Evolutionary conservation across 768 basidiomycete genomes (phyloP).

Genomic region (Tubosaeta sp.): DNA sequence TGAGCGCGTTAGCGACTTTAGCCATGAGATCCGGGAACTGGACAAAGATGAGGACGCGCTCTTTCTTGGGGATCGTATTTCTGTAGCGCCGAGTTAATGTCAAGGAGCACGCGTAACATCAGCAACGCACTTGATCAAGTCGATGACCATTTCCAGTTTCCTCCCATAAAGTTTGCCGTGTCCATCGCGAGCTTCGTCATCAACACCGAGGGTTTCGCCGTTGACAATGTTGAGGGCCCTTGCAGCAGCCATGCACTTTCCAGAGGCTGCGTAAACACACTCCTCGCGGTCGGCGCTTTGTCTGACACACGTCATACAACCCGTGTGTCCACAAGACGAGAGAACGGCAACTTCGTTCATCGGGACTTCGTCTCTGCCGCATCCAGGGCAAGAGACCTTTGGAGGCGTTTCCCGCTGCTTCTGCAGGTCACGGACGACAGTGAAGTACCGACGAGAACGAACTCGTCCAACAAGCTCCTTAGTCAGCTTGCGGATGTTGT

Average conservation of each 20-base stretch:
- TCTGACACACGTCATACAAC: slow-evolving; percentile 72
- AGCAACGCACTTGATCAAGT: slow-evolving; percentile 63
- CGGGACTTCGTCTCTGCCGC: slow-evolving; percentile 51
- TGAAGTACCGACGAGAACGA: slow-evolving; percentile 90
- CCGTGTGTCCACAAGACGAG: slow-evolving; percentile 90
- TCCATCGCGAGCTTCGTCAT: slow-evolving; percentile 71
- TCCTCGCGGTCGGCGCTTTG: slow-evolving; percentile 71
- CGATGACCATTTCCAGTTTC: slow-evolving; percentile 75
- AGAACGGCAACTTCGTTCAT: slow-evolving; percentile 75
- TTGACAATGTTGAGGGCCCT: slow-evolving; percentile 79
- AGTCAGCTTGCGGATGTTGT: slow-evolving; percentile 75
- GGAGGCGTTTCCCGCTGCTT: slow-evolving; percentile 61
- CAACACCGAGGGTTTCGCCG: slow-evolving; percentile 72
- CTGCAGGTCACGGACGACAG: slow-evolving; percentile 84
- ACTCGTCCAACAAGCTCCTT: slow-evolving; percentile 90
- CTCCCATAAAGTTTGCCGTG: slow-evolving; percentile 74
- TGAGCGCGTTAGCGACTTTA: slow-evolving; percentile 83
- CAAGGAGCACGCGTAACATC: background rate
- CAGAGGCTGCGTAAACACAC: slow-evolving; percentile 70
- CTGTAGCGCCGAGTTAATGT: slow-evolving; percentile 32
- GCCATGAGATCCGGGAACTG: slow-evolving; percentile 92
- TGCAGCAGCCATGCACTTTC: slow-evolving; percentile 75
- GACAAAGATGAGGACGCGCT: slow-evolving; percentile 90
- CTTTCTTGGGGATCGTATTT: slow-evolving; percentile 62
- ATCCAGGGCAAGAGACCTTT: slow-evolving; percentile 58